These are phyloP conservation scores for Suillus subalutaceus DNA, from an alignment of 768 basidiomycete genomes.

Conservation along the genomic window DNA sequence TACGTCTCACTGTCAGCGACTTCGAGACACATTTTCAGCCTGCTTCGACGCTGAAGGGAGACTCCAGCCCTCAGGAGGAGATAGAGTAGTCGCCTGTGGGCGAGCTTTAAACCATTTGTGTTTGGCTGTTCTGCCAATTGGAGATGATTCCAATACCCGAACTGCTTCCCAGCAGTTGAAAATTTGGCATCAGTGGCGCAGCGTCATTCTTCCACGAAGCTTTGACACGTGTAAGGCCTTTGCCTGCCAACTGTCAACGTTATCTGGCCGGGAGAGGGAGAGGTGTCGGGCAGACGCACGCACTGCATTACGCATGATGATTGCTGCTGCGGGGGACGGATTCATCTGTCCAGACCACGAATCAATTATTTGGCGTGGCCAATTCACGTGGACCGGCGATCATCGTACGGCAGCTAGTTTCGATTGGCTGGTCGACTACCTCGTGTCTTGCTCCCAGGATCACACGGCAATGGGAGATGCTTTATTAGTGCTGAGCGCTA, in stretches of 20 bases:
- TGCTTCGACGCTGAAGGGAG: no score
- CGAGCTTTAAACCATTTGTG: no score
- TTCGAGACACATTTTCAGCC: no score
- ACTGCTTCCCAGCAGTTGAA: no score
- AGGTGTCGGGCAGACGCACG: background rate
- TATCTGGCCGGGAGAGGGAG: background rate
- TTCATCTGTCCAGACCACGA: background rate
- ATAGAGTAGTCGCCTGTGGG: no score
- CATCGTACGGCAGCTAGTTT: background rate
- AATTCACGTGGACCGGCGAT: background rate
- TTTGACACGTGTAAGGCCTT: background rate
- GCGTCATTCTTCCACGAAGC: slow-evolving; percentile 4
- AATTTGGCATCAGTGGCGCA: no score
- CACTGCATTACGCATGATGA: slow-evolving; percentile 8
- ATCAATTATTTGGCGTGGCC: slow-evolving; percentile 1
- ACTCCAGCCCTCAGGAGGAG: no score
- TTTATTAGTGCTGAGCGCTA: slow-evolving; percentile 7
- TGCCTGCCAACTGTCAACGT: background rate
- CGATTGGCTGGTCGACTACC: slow-evolving; percentile 3
- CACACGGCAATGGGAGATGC: background rate
- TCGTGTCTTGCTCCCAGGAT: background rate
- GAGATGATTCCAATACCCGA: no score
- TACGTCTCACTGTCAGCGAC: background rate
- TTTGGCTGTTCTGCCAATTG: no score
- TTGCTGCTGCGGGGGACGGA: slow-evolving; percentile 3